Evolutionary conservation across 441 rosid genomes (phyloP), one percentile per base, ranked within the genome.

Genomic region (Daphne laureola): DNA sequence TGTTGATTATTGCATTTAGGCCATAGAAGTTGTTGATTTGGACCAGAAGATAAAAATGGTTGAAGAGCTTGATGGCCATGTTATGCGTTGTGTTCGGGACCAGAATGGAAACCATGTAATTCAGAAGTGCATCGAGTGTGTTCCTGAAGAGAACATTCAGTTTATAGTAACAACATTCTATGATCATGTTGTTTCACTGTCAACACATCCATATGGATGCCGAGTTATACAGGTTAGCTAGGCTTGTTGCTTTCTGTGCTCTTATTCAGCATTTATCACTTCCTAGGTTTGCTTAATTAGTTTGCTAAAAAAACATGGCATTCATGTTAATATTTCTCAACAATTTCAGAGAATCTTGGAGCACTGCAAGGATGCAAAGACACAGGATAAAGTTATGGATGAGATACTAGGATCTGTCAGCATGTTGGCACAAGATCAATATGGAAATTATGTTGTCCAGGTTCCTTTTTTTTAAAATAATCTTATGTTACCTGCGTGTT

Each of bases 81-180:
- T 86, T 41, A 79, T 78, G 90, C 85, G 91, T 9, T 86, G 95
- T 27, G 96, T 88, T 21, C 95, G 96, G 8, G 96, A 88, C 64
- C 96, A 88, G 75, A 88, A 88, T 67, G 96, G 96, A 46, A 88
- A 88, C 74, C 96, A 88, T 69, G 96, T 86, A 26, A 76, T 87
- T 64, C 91, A 83, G 71, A 86, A 80, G 79, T 83, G 95, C 44
- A 88, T 88, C 3, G 92, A 88, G 64, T 86, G 96, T 64, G 77
- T 81, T 63, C 96, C 96, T 17, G 95, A 88, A 73, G 96, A 83
- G 18, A 77, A 69, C 53, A 82, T 87, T 23, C 78, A 75, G 27
- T 84, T 84, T 49, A 82, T 87, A 36, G 74, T 87, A 50, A 61
- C 86, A 1, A 81, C 83, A 8, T 86, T 88, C 78, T 88, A 74